A percentile compares a stretch with the other conserved stretches of the same genome.
phyloP scores from a whole-genome alignment of 306 rosid species.

The Citrullus mucosospermus region DNA sequence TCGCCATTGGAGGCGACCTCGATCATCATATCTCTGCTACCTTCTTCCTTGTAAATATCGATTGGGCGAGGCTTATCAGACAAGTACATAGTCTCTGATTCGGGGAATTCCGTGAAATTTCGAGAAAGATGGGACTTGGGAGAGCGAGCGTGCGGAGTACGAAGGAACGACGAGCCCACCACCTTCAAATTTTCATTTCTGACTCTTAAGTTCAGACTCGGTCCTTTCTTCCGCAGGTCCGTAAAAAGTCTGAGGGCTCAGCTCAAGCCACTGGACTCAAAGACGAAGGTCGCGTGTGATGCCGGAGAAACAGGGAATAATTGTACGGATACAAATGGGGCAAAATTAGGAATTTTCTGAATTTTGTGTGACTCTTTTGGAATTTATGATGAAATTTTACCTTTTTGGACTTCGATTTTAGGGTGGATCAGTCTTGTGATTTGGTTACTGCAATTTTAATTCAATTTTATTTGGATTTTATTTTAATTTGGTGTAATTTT shows the following conservation, averaged over 20 bases:
- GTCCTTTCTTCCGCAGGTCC: neutral
- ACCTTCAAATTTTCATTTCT: neutral
- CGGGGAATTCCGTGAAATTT: neutral
- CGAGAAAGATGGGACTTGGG: neutral
- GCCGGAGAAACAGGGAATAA: conserved; percentile 8
- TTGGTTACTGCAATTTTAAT: neutral
- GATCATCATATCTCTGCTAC: conserved; percentile 51
- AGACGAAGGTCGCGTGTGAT: conserved; percentile 12
- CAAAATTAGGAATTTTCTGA: neutral
- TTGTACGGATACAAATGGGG: neutral
- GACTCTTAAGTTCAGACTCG: neutral
- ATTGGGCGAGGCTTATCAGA: conserved; percentile 66
- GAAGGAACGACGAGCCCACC: neutral
- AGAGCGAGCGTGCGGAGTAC: neutral
- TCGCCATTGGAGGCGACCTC: conserved; percentile 46
- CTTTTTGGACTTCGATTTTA: neutral
- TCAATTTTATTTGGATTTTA: too few relatives aligned
- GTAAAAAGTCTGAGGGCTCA: neutral
- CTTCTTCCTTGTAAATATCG: conserved; percentile 58
- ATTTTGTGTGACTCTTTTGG: neutral
- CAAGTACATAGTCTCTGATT: conserved; percentile 38
- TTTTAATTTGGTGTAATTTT: too few relatives aligned
- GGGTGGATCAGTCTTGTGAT: neutral
- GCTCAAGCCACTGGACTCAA: neutral
- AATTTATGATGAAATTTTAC: neutral